Conservation (phyloP, 2,329 filamentous ascomycete species). For the Aspergillus transmontanensis region DNA sequence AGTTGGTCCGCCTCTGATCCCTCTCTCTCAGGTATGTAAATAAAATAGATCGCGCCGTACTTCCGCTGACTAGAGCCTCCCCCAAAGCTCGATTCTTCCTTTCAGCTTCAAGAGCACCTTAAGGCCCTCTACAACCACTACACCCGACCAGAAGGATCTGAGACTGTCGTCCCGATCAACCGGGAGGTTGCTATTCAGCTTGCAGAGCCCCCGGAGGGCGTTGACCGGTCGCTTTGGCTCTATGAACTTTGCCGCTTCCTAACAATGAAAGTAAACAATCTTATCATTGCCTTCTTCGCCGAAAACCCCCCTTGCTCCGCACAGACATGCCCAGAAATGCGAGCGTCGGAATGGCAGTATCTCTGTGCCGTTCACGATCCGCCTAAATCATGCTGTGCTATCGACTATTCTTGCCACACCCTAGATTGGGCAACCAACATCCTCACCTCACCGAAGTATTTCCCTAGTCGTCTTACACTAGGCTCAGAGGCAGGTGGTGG, state of each 20-base stretch:
- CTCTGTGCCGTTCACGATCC: constrained; percentile 96
- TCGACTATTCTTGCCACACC: constrained; percentile 98
- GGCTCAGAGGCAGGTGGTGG: constrained; percentile 50
- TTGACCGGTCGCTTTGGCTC: constrained; percentile 89
- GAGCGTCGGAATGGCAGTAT: constrained; percentile 98
- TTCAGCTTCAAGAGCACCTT: constrained; percentile 95
- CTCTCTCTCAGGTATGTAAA: constrained; percentile 71
- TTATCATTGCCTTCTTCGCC: constrained; percentile 90
- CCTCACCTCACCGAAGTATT: constrained; percentile 91
- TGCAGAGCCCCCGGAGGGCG: constrained; percentile 75
- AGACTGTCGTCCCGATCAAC: constrained; percentile 70
- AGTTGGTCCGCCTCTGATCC: constrained; percentile 83
- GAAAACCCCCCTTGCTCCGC: constrained; percentile 87
- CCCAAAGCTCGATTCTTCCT: constrained; percentile 86
- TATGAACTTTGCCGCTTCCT: constrained; percentile 98
- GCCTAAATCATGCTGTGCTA: constrained; percentile 94
- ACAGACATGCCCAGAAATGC: constrained; percentile 94
- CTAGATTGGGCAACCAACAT: constrained; percentile 97
- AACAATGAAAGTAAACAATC: constrained; percentile 88
- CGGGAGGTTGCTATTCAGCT: constrained; percentile 75
- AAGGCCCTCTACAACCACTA: constrained; percentile 86
- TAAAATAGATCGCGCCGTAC: constrained; percentile 5
- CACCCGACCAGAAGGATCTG: constrained; percentile 62
- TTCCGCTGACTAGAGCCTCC: constrained; percentile 17
- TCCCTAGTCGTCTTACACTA: constrained; percentile 77